Base-by-base conservation (phyloP, 495 filamentous ascomycete species). In the Talaromyces trachyspermus region DNA sequence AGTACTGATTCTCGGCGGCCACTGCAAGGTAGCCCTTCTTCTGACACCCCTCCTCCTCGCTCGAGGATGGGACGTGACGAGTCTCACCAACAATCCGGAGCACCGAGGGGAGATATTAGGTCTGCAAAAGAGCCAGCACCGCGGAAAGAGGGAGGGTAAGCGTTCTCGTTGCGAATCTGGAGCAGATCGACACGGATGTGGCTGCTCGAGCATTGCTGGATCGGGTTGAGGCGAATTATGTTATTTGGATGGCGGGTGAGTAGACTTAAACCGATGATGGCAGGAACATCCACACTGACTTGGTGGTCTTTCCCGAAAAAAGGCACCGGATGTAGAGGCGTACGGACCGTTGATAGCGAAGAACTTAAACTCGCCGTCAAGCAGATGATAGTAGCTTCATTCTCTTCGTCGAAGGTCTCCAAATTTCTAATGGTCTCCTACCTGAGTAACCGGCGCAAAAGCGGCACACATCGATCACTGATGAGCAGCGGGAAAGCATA, bases 171-270 rank as follows among this genome's bases (percentile, higher is more conserved):
- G 26, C 39, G 11, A 23, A 42, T n/a, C 10, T 42, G 12, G 19
- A 26, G 20, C 39, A 42, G 5, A 26, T 42, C 9, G 14, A 26
- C 14, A 42, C 39, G 26, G 12, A n/a, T 4, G 11, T 15, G 8
- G 10, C 39, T 2, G 39, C 39, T 42, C 39, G 23, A 1, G 39
- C 39, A 7, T 12, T 42, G 20, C 11, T 42, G 4, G 39, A 42
- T 42, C 39, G 22, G 7, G 23, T 42, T 26, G 39, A 42, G 9
- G 11, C 39, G 15, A 42, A 42, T 26, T 42, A 42, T 26, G 39
- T 42, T 42, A 24, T 42, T 26, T 42, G 22, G 39, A 24, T 42
- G 39, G 39, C 39, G 8, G 39, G 22, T 42, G 17, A 14, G 39
- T 42, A 36, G 7, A 5, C 9, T 15, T 0, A n/a, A 4, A 3